Evolutionary conservation across 139 green algal species (phyloP), one percentile per base, ranked within the genome.

Genomic region (Tetraselmis striata): DNA sequence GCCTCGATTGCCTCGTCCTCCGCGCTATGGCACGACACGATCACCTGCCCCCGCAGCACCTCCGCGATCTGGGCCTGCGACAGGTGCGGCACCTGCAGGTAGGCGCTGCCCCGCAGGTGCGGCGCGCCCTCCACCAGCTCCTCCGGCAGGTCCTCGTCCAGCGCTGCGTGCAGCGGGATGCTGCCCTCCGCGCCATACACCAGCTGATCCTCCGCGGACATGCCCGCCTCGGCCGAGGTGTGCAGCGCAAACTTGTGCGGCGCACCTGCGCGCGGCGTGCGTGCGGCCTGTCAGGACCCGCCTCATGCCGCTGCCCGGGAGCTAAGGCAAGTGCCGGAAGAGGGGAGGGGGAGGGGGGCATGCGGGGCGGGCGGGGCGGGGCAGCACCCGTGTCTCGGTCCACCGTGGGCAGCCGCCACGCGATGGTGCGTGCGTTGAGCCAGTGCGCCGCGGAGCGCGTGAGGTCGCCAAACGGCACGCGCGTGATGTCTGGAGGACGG

Each of bases 11-110:
- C 83, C 0, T 79, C 31, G 5, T 87, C 89, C 26, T 32, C 59
- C 2, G 79, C 76, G 23, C 75, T 59, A 25, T 31, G 2, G 59
- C 79, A 83, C 5, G 80, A 83, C 27, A 93, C 80, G 67, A 82
- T 59, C 74, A 93, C 80, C 84, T 93, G 89, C 1, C 82, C 84
- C 30, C 59, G 84, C 58, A 93, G 31, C 81, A 92, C 1, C 11
- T 59, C 1, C 31, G 75, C 76, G 22, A 84, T 24, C 2, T 84
- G 25, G 1, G 28, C 28, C 1, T 79, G 11, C 28, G 45, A 45
- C 5, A 77, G 80, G 28, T 59, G 23, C 2, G 76, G 28, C 27
- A 85, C 79, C 77, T 86, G 81, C 78, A 27, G 26, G 27, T 18
- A 67, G 45, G 45, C 18, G 45, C 45, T 25, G 45, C 45, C 45